Percentiles rank a stretch among this genome's conserved stretches.
Evolutionary conservation across 2,329 filamentous ascomycete genomes (phyloP).

Genomic region (Aspergillus bombycis): DNA sequence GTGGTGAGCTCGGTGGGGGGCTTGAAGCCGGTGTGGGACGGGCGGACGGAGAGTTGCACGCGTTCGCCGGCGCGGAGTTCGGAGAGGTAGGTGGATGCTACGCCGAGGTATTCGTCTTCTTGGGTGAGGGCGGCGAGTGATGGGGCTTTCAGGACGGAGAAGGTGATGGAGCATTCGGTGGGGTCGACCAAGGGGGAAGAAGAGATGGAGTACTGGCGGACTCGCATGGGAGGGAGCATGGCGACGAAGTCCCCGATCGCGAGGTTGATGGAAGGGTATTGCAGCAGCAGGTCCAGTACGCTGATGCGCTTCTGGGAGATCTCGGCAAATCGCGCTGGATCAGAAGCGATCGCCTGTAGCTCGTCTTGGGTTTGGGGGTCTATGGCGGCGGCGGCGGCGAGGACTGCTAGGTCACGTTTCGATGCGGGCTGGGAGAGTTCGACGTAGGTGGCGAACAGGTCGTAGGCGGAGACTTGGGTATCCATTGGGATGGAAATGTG

Average conservation of each 20-base stretch:
- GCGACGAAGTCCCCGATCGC: slow-evolving; percentile 69
- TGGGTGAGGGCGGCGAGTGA: slow-evolving; percentile 40
- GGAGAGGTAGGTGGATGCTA: slow-evolving; percentile 64
- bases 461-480: slow-evolving; percentile 61
- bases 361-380: slow-evolving; percentile 52
- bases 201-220: slow-evolving; percentile 78
- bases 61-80: slow-evolving; percentile 39
- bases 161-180: slow-evolving; percentile 66
- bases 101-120: slow-evolving; percentile 57
- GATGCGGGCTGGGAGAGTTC: slow-evolving; percentile 74
- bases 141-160: slow-evolving; percentile 64
- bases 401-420: slow-evolving; percentile 60
- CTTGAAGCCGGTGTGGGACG: slow-evolving; percentile 41
- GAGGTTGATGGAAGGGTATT: slow-evolving; percentile 61
- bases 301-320: slow-evolving; percentile 58
- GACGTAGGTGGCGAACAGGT: slow-evolving; percentile 70
- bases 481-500: slow-evolving; percentile 54
- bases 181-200: slow-evolving; percentile 69
- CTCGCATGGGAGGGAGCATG: slow-evolving; percentile 75
- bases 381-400: slow-evolving; percentile 50
- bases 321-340: slow-evolving; percentile 46
- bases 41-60: slow-evolving; percentile 39
- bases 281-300: slow-evolving; percentile 68
- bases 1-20: slow-evolving; percentile 38
- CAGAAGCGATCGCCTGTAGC: slow-evolving; percentile 34